A percentile compares a stretch with the other conserved stretches of the same genome.
phyloP scores from a whole-genome alignment of 192 early-diverging fungal genomes.

The Coemansia sp. region DNA sequence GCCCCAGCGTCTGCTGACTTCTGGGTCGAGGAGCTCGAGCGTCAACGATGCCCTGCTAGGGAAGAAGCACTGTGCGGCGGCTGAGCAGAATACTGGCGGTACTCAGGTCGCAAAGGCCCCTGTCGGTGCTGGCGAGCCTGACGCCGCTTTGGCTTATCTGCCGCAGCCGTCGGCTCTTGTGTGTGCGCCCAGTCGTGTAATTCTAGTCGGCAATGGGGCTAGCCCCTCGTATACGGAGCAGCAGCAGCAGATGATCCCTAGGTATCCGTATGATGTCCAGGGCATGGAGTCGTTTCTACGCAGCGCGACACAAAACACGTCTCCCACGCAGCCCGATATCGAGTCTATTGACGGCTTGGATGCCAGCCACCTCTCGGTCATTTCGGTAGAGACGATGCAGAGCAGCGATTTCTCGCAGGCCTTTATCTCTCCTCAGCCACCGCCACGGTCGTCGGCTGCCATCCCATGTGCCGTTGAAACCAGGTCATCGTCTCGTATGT shows the following conservation, averaged over 20 bases:
- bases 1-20: neutral
- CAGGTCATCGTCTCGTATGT: neutral
- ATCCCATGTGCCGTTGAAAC: neutral
- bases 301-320: slow-evolving; percentile 15
- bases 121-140: neutral
- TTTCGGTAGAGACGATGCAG: slow-evolving; percentile 5
- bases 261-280: slow-evolving; percentile 42
- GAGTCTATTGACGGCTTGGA: neutral
- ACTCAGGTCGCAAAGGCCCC: neutral
- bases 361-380: neutral
- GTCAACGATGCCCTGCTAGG: neutral
- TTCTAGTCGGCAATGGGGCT: slow-evolving; percentile 6
- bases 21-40: neutral
- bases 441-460: neutral
- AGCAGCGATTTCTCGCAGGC: slow-evolving; percentile 47
- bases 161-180: slow-evolving; percentile 33
- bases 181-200: slow-evolving; percentile 27
- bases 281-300: slow-evolving; percentile 12
- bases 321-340: slow-evolving; percentile 26
- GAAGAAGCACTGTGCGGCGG: neutral
- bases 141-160: neutral
- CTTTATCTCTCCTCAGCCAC: slow-evolving; percentile 24
- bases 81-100: neutral
- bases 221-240: neutral
- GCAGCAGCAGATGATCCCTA: neutral